Evolutionary conservation across 73 alveolate genomes (phyloP), one percentile per base, ranked within the genome.

Genomic region (Paramecium biaurelia): DNA sequence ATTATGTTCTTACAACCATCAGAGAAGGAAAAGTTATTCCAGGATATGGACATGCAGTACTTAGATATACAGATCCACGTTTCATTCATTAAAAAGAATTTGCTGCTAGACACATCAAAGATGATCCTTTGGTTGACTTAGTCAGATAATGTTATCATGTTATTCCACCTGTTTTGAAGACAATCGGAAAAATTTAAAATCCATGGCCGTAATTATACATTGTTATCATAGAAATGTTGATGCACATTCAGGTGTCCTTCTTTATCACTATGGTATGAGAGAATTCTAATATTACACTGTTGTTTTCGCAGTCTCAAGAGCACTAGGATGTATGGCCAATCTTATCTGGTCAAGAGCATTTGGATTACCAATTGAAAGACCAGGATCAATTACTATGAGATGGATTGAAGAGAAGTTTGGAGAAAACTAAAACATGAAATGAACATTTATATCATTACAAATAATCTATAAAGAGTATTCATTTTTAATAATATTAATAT

Each of bases 31-130:
- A 79, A 59, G 98, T 96, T 32, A 95, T 96, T 1, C 99, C 99
- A 87, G 99, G 99, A 90, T 98, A 93, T 72, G 99, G 99, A 49
- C 99, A 98, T 93, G 99, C 99, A 18, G 99, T 98, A 67, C 86
- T 98, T 45, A 98, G 99, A 92, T 92, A 93, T 57, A 95, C 99
- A 7, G 99, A 98, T 76, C 99, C 99, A 72, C 88, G 99, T 58
- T 95, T 89, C 63, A 86, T 90, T 42, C 92, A 70, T 57, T 90
- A 93, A 74, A 92, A 88, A 15, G 97, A 95, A 8, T 96, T 96
- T 84, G 98, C 97, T 41, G 93, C 92, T 20, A 92, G 92, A 53
- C 82, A 95, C 92, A 86, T 97, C 70, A 70, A 85, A 26, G 93
- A 95, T 21, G 98, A 96, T 74, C 96, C 95, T 76, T 89, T 96